phyloP scores from a whole-genome alignment of 805 yeast genomes.

The Zygosaccharomyces bisporus region DNA sequence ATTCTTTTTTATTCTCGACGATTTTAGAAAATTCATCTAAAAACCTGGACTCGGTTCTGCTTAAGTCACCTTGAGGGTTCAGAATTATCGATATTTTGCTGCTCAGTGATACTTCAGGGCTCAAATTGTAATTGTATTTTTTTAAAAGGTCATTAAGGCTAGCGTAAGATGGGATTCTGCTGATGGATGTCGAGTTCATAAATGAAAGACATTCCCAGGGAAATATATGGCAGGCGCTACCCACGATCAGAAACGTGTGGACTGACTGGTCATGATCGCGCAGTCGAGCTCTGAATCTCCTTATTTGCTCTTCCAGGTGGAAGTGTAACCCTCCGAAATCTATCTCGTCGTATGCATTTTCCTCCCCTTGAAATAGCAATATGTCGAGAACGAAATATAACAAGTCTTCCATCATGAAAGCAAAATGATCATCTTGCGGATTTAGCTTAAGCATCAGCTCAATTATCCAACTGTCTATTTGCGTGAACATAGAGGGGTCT shows the following conservation, averaged over 20 bases:
- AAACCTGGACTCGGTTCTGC: constrained; percentile 59
- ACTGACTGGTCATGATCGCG: constrained; percentile 18
- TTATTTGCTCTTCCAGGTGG: constrained; percentile 48
- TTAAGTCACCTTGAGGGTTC: constrained; percentile 80
- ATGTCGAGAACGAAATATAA: constrained; percentile 59
- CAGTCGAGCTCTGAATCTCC: constrained; percentile 26
- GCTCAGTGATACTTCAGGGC: constrained; percentile 23
- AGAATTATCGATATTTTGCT: constrained; percentile 57
- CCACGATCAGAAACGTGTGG: constrained; percentile 70
- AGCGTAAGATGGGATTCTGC: constrained; percentile 69
- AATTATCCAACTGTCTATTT: constrained; percentile 45
- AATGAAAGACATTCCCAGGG: constrained; percentile 88
- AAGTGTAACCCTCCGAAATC: constrained; percentile 54
- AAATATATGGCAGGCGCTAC: constrained; percentile 58
- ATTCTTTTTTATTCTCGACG: constrained; percentile 34
- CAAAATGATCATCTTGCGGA: constrained; percentile 18
- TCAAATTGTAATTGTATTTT: constrained; percentile 12
- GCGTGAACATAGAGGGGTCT: constrained; percentile 27
- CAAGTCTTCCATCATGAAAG: constrained; percentile 55
- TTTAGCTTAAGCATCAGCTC: constrained; percentile 51
- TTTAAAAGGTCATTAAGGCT: constrained; percentile 41
- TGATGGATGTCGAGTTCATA: constrained; percentile 51
- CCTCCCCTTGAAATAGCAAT: constrained; percentile 58
- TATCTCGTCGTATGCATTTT: constrained; percentile 61
- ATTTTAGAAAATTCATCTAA: constrained; percentile 39